A percentile compares a stretch with the other conserved stretches of the same genome.
phyloP scores from a whole-genome alignment of 805 yeast genomes.

The Groenewaldozyma tartarivorans region DNA sequence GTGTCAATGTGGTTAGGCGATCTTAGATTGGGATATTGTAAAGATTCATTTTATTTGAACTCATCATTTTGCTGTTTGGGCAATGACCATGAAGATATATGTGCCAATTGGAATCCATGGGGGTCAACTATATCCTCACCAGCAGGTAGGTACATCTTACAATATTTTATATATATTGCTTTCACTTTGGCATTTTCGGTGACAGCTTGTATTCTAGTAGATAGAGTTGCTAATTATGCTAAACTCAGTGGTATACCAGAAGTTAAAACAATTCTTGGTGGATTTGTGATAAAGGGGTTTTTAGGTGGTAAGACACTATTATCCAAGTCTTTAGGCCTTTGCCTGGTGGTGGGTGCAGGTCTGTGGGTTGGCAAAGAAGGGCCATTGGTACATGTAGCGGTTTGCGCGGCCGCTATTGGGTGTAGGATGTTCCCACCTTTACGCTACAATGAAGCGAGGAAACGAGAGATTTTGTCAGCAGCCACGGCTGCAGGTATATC shows the following conservation, averaged over 20 bases:
- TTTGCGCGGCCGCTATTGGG: slow-evolving; percentile 42
- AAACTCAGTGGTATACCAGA: slow-evolving; percentile 65
- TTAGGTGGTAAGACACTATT: slow-evolving; percentile 44
- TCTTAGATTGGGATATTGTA: slow-evolving; percentile 67
- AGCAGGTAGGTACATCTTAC: slow-evolving; percentile 25
- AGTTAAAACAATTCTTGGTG: slow-evolving; percentile 57
- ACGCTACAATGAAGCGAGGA: slow-evolving; percentile 42
- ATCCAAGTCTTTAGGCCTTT: slow-evolving; percentile 47
- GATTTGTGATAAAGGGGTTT: slow-evolving; percentile 46
- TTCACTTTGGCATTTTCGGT: slow-evolving; percentile 33
- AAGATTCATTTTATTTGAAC: slow-evolving; percentile 51
- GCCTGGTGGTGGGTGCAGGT: slow-evolving; percentile 64
- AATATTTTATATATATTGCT: slow-evolving; percentile 31
- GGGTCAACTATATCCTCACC: slow-evolving; percentile 12
- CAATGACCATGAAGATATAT: slow-evolving; percentile 29
- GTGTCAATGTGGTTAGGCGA: slow-evolving; percentile 75
- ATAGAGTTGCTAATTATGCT: slow-evolving; percentile 28
- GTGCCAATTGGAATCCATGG: slow-evolving; percentile 31
- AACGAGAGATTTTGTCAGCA: slow-evolving; percentile 59
- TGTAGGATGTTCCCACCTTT: slow-evolving; percentile 20
- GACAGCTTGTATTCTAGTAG: slow-evolving; percentile 28
- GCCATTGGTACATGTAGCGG: slow-evolving; percentile 72
- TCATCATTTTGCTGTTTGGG: slow-evolving; percentile 71
- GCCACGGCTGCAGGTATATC: slow-evolving; percentile 79
- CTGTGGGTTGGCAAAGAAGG: slow-evolving; percentile 83